phyloP scores from a whole-genome alignment of 768 basidiomycete species.

The Mycena galopus region DNA sequence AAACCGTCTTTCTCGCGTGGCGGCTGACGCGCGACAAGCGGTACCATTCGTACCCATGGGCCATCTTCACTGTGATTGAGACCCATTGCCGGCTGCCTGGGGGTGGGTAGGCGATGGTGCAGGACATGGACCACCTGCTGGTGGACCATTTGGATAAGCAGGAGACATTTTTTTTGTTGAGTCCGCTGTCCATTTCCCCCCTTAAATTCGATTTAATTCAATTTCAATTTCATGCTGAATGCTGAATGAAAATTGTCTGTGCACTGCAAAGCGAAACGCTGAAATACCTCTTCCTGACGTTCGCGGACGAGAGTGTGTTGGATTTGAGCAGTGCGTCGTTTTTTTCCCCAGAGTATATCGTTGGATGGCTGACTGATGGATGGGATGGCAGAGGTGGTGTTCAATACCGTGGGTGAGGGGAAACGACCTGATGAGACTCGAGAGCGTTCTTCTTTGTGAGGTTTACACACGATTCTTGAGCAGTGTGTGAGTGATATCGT shows the following conservation, averaged over 20 bases:
- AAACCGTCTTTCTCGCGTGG: constrained; percentile 92
- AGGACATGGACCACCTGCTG: constrained; percentile 87
- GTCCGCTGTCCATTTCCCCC: constrained; percentile 44
- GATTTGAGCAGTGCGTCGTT: constrained; percentile 74
- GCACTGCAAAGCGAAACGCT: constrained; percentile 82
- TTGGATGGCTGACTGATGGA: not conserved
- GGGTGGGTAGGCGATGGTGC: constrained; percentile 87
- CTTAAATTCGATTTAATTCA: not conserved
- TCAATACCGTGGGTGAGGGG: constrained; percentile 98
- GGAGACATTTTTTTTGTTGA: constrained; percentile 94
- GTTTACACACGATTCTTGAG: no score
- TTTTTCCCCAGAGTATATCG: not conserved
- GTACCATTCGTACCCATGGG: constrained; percentile 90
- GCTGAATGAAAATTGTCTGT: not conserved
- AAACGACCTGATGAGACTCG: no score
- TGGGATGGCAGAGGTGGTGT: constrained; percentile 73
- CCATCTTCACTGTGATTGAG: constrained; percentile 90
- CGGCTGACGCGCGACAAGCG: constrained; percentile 87
- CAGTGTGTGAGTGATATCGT: no score
- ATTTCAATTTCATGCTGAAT: no score
- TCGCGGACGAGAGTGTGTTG: constrained; percentile 78
- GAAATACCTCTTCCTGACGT: constrained; percentile 92
- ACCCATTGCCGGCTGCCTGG: constrained; percentile 80
- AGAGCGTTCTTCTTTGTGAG: no score
- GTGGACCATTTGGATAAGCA: constrained; percentile 84